Percentiles rank a stretch among this genome's conserved stretches.
Conservation (phyloP, 2,329 filamentous ascomycete genomes). For the Cryphonectria parasitica region DNA sequence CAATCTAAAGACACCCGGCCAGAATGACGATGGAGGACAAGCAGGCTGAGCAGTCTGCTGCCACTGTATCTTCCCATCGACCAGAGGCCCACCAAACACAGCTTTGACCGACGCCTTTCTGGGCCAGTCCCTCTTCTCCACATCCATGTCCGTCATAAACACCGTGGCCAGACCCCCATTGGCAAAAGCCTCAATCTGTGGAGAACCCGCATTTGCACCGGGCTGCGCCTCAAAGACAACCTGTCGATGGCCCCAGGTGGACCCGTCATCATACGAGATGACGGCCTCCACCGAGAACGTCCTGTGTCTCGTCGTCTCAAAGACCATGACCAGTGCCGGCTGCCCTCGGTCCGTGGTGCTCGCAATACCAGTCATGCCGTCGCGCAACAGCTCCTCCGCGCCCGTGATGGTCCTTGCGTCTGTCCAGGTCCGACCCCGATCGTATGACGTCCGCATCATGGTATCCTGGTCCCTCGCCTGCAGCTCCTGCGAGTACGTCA, state of each 20-base stretch:
- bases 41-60: slow-evolving; percentile 16
- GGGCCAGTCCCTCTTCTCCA: slow-evolving; percentile 42
- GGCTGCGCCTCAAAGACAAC: slow-evolving; percentile 42
- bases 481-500: slow-evolving; percentile 52
- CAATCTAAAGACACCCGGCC: slow-evolving; percentile 26
- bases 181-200: slow-evolving; percentile 48
- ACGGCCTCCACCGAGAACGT: slow-evolving; percentile 49
- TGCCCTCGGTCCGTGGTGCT: slow-evolving; percentile 38
- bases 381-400: slow-evolving; percentile 42
- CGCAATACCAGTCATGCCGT: slow-evolving; percentile 51
- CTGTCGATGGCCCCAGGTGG: slow-evolving; percentile 45
- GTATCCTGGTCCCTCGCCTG: slow-evolving; percentile 52
- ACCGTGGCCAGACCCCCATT: slow-evolving; percentile 46
- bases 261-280: slow-evolving; percentile 49
- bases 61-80: slow-evolving; percentile 28
- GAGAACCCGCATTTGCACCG: slow-evolving; percentile 46
- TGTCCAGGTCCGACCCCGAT: slow-evolving; percentile 49
- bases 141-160: slow-evolving; percentile 53
- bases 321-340: slow-evolving; percentile 48
- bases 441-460: slow-evolving; percentile 49
- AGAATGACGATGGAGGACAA: slow-evolving; percentile 18
- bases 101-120: slow-evolving; percentile 46
- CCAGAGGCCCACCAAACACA: slow-evolving; percentile 36
- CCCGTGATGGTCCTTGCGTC: slow-evolving; percentile 42
- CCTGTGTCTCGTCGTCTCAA: slow-evolving; percentile 47